Percentiles rank a stretch among this genome's conserved stretches.
Conservation (phyloP, 2,329 filamentous ascomycete species). For the Fusarium pseudocircinatum region DNA sequence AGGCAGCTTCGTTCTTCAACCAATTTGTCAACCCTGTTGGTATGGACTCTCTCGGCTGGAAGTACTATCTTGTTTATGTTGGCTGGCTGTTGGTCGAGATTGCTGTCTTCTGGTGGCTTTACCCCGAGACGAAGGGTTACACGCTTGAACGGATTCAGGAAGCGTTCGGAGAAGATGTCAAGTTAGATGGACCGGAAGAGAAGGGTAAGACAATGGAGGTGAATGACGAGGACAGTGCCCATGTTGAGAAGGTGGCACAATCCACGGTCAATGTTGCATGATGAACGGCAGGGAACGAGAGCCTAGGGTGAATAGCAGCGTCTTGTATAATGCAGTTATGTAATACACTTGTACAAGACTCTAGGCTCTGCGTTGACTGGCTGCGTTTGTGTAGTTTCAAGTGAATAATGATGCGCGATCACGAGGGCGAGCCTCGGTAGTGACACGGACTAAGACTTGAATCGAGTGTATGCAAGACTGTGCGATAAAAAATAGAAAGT, state of each 20-base stretch:
- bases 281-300: too few relatives aligned
- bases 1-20: constrained; percentile 27
- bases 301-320: too few relatives aligned
- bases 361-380: too few relatives aligned
- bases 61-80: constrained; percentile 40
- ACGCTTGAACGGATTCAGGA: constrained; percentile 42
- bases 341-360: too few relatives aligned
- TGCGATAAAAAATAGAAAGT: too few relatives aligned
- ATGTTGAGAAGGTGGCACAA: neutral
- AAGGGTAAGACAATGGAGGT: neutral
- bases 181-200: constrained; percentile 5
- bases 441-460: rapidly evolving
- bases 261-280: neutral
- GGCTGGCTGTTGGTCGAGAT: constrained; percentile 37
- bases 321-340: too few relatives aligned
- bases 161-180: constrained; percentile 17
- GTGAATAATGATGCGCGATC: too few relatives aligned
- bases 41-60: constrained; percentile 41
- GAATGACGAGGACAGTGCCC: neutral
- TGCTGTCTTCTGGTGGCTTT: constrained; percentile 51
- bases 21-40: constrained; percentile 33
- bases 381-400: too few relatives aligned
- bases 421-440: too few relatives aligned
- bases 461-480: too few relatives aligned
- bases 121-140: constrained; percentile 55